These are phyloP conservation scores for Vavraia culicis DNA, from an alignment of 371 early-diverging fungal genomes.

Conservation along the genomic window DNA sequence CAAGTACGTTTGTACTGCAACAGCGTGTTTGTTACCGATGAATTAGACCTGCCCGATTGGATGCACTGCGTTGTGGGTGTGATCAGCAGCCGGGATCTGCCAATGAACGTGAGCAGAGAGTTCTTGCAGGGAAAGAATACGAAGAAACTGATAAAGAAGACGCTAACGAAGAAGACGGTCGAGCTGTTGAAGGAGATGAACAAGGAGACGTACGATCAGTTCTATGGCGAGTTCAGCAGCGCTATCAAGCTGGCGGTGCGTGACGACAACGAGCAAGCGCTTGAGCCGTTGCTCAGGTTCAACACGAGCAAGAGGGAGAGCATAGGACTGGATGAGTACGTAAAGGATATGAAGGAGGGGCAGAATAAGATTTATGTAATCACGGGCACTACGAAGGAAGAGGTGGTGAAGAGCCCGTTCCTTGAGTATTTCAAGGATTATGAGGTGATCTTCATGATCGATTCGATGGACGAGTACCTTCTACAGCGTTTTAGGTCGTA, in stretches of 20 bases:
- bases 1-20: slow-evolving; percentile 78
- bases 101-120: slow-evolving; percentile 82
- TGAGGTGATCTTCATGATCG: slow-evolving; percentile 64
- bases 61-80: slow-evolving; percentile 62
- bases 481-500: slow-evolving; percentile 57
- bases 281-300: slow-evolving; percentile 65
- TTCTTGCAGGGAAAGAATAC: slow-evolving; percentile 75
- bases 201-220: slow-evolving; percentile 58
- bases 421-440: slow-evolving; percentile 62
- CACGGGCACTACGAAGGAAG: slow-evolving; percentile 52
- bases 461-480: slow-evolving; percentile 72
- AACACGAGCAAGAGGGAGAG: slow-evolving; percentile 69
- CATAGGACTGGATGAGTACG: slow-evolving; percentile 60
- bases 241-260: slow-evolving; percentile 72
- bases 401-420: slow-evolving; percentile 58
- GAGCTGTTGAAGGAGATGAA: slow-evolving; percentile 66
- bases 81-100: slow-evolving; percentile 75
- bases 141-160: slow-evolving; percentile 71
- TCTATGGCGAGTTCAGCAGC: slow-evolving; percentile 71
- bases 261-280: slow-evolving; percentile 62
- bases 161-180: slow-evolving; percentile 66
- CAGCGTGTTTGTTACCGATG: slow-evolving; percentile 84
- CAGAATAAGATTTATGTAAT: slow-evolving; percentile 67
- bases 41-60: slow-evolving; percentile 63
- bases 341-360: slow-evolving; percentile 57